These are phyloP conservation scores for Tagetes erecta DNA, from an alignment of 129 eudicot species.

Conservation along the genomic window DNA sequence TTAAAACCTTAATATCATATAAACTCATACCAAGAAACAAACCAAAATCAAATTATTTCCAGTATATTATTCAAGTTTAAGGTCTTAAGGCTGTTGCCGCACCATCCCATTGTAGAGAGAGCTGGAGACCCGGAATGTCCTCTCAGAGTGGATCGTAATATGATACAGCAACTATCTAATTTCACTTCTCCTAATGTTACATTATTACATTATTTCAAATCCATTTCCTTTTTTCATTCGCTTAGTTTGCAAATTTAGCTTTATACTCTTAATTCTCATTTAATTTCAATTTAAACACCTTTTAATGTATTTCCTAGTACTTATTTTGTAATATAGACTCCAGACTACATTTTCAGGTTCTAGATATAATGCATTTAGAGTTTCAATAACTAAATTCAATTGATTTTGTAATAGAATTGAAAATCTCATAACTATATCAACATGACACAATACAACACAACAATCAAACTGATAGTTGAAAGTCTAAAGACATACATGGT, in stretches of 20 bases:
- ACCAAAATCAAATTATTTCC: neutral
- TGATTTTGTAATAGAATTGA: neutral
- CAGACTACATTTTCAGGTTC: constrained; percentile 3
- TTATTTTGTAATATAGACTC: neutral
- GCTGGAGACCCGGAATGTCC: neutral
- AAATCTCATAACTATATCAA: neutral
- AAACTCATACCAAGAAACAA: neutral
- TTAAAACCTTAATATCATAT: constrained; percentile 4
- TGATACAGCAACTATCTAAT: neutral
- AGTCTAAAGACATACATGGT: neutral
- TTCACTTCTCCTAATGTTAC: constrained; percentile 1
- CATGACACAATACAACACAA: neutral
- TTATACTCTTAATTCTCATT: neutral
- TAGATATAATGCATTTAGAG: neutral
- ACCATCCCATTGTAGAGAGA: neutral
- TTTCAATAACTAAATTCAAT: neutral
- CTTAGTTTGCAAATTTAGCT: neutral
- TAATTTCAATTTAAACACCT: neutral
- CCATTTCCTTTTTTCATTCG: neutral
- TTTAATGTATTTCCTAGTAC: constrained; percentile 12
- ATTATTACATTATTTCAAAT: neutral
- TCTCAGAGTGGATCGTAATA: neutral
- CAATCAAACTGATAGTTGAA: neutral
- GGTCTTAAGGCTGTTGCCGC: neutral
- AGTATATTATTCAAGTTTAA: neutral